phyloP scores from a whole-genome alignment of 768 basidiomycete genomes.

The Terana coerulea region DNA sequence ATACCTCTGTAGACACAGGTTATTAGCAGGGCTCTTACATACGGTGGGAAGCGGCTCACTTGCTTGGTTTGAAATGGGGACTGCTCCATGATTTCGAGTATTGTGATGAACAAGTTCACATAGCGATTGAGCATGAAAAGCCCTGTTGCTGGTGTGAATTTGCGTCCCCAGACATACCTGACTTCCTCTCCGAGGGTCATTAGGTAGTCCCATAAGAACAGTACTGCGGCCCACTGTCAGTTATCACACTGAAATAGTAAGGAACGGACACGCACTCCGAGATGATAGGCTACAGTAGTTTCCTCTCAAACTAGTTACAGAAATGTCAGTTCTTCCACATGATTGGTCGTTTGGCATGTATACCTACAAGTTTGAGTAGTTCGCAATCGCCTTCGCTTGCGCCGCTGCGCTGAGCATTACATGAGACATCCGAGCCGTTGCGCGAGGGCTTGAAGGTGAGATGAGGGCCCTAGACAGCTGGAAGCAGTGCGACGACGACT shows the following conservation, averaged over 20 bases:
- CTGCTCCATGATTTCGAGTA: slow-evolving; percentile 16
- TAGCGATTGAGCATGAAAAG: slow-evolving; percentile 21
- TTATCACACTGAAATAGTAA: neutral
- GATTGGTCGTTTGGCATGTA: neutral
- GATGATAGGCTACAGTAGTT: slow-evolving; percentile 15
- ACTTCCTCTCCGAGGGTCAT: slow-evolving; percentile 17
- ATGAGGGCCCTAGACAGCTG: no score
- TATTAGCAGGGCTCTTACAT: neutral
- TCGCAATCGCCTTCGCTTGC: neutral
- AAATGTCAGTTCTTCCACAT: neutral
- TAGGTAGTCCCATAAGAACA: slow-evolving; percentile 19
- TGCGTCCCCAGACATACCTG: slow-evolving; percentile 15
- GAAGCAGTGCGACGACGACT: no score
- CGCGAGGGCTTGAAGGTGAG: no score
- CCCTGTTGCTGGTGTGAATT: slow-evolving; percentile 9
- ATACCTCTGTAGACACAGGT: neutral
- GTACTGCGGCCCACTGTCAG: neutral
- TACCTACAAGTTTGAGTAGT: slow-evolving; percentile 12
- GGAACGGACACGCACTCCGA: slow-evolving; percentile 7
- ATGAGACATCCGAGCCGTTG: no score
- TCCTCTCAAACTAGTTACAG: slow-evolving; percentile 9
- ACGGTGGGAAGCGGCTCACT: slow-evolving; percentile 30
- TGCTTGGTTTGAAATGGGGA: slow-evolving; percentile 37
- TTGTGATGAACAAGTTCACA: slow-evolving; percentile 16
- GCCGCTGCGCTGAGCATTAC: no score